Evolutionary conservation across 345 rosid genomes (phyloP).

Genomic region (Arabis hirsuta): DNA sequence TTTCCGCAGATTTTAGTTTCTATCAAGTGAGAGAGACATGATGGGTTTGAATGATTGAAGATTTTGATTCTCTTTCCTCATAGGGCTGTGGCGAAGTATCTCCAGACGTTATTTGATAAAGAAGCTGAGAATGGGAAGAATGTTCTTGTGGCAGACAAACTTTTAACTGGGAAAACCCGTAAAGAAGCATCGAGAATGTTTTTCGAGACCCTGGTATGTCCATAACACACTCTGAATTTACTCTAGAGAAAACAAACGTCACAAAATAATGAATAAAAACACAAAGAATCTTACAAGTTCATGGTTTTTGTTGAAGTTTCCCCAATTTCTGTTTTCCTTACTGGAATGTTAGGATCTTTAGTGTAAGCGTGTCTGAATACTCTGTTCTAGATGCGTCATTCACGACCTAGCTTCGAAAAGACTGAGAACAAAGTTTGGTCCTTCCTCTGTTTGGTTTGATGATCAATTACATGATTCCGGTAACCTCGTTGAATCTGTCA

Average conservation of each 20-base stretch:
- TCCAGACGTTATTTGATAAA: conserved; percentile 69
- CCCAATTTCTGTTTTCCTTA: neutral
- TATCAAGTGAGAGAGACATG: conserved; percentile 13
- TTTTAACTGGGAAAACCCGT: conserved; percentile 89
- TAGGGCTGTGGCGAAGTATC: conserved; percentile 96
- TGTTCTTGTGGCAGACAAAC: conserved; percentile 63
- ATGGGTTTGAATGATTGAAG: conserved; percentile 3
- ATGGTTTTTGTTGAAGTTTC: neutral
- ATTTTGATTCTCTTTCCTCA: conserved; percentile 21
- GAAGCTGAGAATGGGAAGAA: conserved; percentile 67
- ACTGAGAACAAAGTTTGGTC: neutral
- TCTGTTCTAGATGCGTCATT: neutral
- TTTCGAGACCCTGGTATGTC: conserved; percentile 92
- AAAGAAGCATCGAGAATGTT: conserved; percentile 99
- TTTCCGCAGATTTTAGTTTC: neutral
- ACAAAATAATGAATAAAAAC: conserved; percentile 1
- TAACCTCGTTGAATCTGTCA: neutral
- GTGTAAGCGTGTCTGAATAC: conserved; percentile 5
- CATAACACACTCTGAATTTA: conserved; percentile 25
- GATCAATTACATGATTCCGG: neutral
- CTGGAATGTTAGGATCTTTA: conserved; percentile 22
- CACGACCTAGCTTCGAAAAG: neutral
- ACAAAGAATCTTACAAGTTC: neutral
- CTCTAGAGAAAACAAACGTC: conserved; percentile 25
- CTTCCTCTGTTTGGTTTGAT: neutral